These are phyloP conservation scores for Epicoccum sorghinum DNA, from an alignment of 2,329 filamentous ascomycete species.

Conservation along the genomic window DNA sequence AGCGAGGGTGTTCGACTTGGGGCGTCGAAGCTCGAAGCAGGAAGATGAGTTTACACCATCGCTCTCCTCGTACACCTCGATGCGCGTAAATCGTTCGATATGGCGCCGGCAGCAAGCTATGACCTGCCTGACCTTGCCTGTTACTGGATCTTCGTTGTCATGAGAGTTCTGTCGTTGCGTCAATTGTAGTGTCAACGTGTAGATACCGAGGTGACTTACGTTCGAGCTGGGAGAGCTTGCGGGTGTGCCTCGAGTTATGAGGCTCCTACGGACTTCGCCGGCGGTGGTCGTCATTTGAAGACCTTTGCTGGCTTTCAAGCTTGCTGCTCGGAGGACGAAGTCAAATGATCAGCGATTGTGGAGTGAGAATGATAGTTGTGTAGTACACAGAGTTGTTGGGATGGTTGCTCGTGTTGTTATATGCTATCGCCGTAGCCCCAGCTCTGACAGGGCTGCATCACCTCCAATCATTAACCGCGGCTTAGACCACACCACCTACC, in stretches of 20 bases:
- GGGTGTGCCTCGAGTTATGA: not conserved
- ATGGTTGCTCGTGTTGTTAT: conserved; percentile 2
- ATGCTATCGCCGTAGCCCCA: not conserved
- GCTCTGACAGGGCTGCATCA: conserved; percentile 6
- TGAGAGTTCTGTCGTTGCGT: not conserved
- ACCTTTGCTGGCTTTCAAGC: no score
- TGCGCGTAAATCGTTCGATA: conserved; percentile 7
- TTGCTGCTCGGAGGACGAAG: no score
- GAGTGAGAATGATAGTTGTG: no score
- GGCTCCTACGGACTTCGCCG: not conserved
- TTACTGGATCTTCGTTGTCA: not conserved
- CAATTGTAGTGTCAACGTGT: not conserved
- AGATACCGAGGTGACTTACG: not conserved
- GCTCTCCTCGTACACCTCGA: not conserved
- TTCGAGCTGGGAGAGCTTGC: not conserved
- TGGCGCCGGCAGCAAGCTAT: conserved; percentile 7
- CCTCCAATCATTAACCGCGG: not conserved
- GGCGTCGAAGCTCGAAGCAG: conserved; percentile 9
- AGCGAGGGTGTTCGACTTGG: not conserved
- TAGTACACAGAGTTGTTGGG: not conserved
- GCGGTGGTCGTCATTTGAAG: not conserved
- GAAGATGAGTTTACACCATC: not conserved
- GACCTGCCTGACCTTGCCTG: conserved; percentile 4
- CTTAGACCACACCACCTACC: not conserved
- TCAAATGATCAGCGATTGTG: no score